Conservation (phyloP, 192 early-diverging fungal genomes). For the Backusella tarrabulga region DNA sequence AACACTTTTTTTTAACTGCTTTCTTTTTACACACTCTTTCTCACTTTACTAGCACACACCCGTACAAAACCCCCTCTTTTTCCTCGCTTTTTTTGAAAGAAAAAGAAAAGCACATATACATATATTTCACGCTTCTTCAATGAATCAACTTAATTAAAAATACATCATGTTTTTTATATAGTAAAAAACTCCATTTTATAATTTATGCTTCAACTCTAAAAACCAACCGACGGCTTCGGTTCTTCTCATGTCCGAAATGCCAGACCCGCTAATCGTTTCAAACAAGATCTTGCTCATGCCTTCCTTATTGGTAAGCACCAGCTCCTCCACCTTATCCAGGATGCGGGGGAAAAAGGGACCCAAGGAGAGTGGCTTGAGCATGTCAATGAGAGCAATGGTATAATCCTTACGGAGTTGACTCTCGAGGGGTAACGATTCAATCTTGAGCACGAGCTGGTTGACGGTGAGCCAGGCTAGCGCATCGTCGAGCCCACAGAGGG, state of each 20-base stretch:
- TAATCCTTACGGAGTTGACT: constrained; percentile 22
- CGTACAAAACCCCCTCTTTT: neutral
- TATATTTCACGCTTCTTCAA: neutral
- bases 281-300: constrained; percentile 32
- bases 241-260: constrained; percentile 39
- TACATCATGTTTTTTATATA: neutral
- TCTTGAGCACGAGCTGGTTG: constrained; percentile 38
- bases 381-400: constrained; percentile 25
- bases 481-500: constrained; percentile 48
- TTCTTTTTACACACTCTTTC: neutral
- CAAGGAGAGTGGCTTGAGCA: constrained; percentile 34
- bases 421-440: constrained; percentile 25
- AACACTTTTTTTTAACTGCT: neutral
- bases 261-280: constrained; percentile 36
- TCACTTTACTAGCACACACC: neutral
- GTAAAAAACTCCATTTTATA: neutral
- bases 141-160: neutral
- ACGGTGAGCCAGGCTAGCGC: constrained; percentile 53
- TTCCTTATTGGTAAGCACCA: constrained; percentile 11
- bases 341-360: constrained; percentile 30
- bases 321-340: constrained; percentile 13
- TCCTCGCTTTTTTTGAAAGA: neutral
- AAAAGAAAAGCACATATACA: neutral
- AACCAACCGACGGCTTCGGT: constrained; percentile 39
- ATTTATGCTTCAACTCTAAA: constrained; percentile 29